Evolutionary conservation across 2,329 filamentous ascomycete genomes (phyloP), one percentile per base, ranked within the genome.

Genomic region (Cercospora nicotianae): DNA sequence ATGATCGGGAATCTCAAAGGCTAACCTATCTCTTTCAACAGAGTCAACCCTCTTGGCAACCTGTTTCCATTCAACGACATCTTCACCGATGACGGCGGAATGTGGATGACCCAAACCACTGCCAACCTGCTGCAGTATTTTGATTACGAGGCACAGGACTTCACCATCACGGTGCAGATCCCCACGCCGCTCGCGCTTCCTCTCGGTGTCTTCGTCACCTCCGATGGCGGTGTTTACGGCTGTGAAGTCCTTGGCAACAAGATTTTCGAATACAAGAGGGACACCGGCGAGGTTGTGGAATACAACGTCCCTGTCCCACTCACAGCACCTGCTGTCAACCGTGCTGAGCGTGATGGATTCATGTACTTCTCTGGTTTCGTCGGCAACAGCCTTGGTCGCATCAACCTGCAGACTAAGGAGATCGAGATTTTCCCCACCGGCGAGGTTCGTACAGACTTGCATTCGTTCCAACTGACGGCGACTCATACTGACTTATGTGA

Each of bases 71-170:
- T 75, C 57, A 75, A 75, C 20, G 74, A 75, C 42, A 48, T 75
- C 3, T 74, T 67, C 53, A 62, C 69, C 18, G 73, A 67, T 20
- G 39, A 64, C 10, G 64, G 72, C 31, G 74, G 74, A 3, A 72
- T 75, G 16, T 75, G 69, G 55, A 59, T 73, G 33, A 74, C 72
- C 3, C 72, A 74, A 58, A 75, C 72, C 6, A 74, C 71, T 8
- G 72, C 61, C 12, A 72, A 72, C 53, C 31, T 64, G 1, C 58
- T 65, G 7, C 55, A 64, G 16, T 65, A 60, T 26, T 66, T 66
- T 55, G 33, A 55, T 26, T 69, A 64, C 30, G 64, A 60, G 42
- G 42, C 59, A 13, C 53, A 70, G 31, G 36, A 63, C 23, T 66
- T 68, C 51, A 65, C 60, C 64, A 68, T 62, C n/a, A 69, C 65